phyloP scores from a whole-genome alignment of 2,329 filamentous ascomycete genomes.

The Xylaria sp. region DNA sequence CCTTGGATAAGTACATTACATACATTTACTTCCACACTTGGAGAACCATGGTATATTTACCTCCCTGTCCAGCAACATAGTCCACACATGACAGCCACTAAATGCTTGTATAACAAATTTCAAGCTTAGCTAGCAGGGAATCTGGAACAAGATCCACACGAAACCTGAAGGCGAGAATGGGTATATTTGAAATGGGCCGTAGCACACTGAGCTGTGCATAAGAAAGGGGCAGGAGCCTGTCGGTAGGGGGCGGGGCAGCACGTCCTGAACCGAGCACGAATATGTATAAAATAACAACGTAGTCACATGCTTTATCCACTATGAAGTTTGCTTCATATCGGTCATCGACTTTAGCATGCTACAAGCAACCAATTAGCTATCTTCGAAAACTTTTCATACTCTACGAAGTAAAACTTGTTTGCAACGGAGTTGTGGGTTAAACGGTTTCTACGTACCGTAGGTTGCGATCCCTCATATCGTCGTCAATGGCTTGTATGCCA shows the following conservation, averaged over 20 bases:
- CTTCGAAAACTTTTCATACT: neutral
- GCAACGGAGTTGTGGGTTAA: neutral
- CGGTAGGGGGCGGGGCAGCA: neutral
- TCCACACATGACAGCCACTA: constrained; percentile 5
- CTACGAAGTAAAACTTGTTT: neutral
- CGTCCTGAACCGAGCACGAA: constrained; percentile 12
- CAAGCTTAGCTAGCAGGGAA: constrained; percentile 2
- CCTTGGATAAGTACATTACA: constrained; percentile 14
- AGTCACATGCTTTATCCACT: constrained; percentile 12
- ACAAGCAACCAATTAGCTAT: constrained; percentile 34
- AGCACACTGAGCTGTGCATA: neutral
- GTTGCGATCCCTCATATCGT: constrained; percentile 67
- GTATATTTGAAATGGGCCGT: constrained; percentile 2
- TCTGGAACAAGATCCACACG: constrained; percentile 6
- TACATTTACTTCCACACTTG: constrained; percentile 21
- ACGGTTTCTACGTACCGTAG: constrained; percentile 52
- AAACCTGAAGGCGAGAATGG: neutral
- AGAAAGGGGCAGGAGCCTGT: neutral
- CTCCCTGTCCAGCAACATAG: constrained; percentile 6
- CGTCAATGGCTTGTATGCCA: constrained; percentile 65
- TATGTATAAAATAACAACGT: neutral
- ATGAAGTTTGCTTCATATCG: constrained; percentile 42
- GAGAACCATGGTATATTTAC: constrained; percentile 3
- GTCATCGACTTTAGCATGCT: constrained; percentile 54
- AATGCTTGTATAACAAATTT: constrained; percentile 9